Evolutionary conservation across 2,329 filamentous ascomycete species (phyloP).

Genomic region (Fusarium pseudonygamai): DNA sequence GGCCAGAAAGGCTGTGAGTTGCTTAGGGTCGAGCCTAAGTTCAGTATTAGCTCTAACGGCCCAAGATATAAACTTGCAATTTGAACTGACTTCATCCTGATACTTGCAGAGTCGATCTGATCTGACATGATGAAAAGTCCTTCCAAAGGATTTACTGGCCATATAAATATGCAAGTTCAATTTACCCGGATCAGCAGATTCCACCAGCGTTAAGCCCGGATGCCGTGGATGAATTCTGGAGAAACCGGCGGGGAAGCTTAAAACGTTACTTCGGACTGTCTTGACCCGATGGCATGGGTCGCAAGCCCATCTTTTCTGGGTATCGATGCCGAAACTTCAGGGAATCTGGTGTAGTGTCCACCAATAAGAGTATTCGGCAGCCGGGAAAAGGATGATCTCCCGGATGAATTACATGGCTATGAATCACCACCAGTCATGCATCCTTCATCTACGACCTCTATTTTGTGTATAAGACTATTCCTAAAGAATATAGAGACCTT

Average conservation of each 20-base stretch:
- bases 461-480: background rate
- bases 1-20: conserved; percentile 8
- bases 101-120: background rate
- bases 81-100: conserved; percentile 13
- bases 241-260: conserved; percentile 6
- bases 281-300: background rate
- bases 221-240: background rate
- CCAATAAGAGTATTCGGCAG: background rate
- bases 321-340: background rate
- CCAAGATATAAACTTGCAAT: accelerated
- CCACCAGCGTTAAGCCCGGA: background rate
- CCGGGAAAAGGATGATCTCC: background rate
- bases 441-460: too few species aligned
- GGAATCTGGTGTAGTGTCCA: background rate
- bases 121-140: background rate
- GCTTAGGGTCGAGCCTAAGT: conserved; percentile 2
- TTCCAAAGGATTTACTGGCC: background rate
- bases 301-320: background rate
- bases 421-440: background rate
- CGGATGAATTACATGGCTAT: background rate
- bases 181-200: background rate
- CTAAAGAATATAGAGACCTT: accelerated
- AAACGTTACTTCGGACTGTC: background rate
- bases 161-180: background rate
- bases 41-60: background rate